Evolutionary conservation across 495 filamentous ascomycete species (phyloP).

Genomic region (Annulohypoxylon stygium): DNA sequence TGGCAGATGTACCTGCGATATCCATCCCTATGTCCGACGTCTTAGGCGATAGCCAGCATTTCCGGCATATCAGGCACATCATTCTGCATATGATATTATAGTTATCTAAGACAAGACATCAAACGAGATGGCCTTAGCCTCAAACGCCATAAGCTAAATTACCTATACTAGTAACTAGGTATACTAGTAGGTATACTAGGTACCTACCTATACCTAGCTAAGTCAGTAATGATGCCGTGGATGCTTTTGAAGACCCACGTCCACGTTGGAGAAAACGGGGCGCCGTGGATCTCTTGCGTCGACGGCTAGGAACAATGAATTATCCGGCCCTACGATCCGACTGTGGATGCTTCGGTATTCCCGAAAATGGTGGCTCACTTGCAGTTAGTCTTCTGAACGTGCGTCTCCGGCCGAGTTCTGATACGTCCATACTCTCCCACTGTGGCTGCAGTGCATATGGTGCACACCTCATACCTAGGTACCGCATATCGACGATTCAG

Average conservation of each 20-base stretch:
- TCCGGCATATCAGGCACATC: not conserved
- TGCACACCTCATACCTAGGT: not conserved
- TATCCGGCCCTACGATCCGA: constrained; percentile 17
- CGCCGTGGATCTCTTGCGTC: constrained; percentile 6
- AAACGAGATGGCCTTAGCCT: constrained; percentile 9
- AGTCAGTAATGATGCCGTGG: constrained; percentile 7
- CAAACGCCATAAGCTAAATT: constrained; percentile 15
- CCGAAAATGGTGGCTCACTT: constrained; percentile 46
- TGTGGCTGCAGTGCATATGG: constrained; percentile 22
- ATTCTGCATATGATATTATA: not conserved
- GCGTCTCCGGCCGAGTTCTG: constrained; percentile 35
- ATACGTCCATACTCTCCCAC: constrained; percentile 29
- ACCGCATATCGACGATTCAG: constrained; percentile 21
- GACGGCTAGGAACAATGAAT: constrained; percentile 28
- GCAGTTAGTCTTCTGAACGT: constrained; percentile 31
- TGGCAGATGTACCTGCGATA: constrained; percentile 14
- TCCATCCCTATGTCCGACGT: constrained; percentile 14
- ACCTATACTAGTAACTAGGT: too few relatives aligned
- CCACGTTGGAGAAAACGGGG: not conserved
- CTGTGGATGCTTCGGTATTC: constrained; percentile 27
- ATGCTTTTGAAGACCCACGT: constrained; percentile 6
- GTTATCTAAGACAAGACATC: constrained; percentile 6
- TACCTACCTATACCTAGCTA: not conserved
- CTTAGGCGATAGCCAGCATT: not conserved
- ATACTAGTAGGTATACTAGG: too few relatives aligned